Base-by-base conservation (phyloP, 139 green algal species). In the Trebouxia sp. region DNA sequence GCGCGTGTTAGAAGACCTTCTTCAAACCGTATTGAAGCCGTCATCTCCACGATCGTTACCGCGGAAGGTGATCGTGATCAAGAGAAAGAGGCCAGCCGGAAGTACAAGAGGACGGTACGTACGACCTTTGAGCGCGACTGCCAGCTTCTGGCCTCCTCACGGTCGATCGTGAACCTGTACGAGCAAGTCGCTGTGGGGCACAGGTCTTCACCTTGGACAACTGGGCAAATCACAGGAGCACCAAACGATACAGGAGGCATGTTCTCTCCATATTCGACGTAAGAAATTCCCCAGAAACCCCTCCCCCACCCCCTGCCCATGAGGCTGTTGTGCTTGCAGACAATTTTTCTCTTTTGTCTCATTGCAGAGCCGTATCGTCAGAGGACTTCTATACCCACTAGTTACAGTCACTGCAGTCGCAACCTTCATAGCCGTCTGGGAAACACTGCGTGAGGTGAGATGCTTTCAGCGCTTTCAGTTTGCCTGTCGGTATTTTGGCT, bases 311-410 rank as follows among this genome's bases (percentile, higher is more conserved):
- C n/a, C n/a, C n/a, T n/a, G n/a, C n/a, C n/a, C 50, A 28, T 58
- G 50, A 22, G 20, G 22, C 20, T 22, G 1, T 58, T 58, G 20
- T 58, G 50, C 20, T 17, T 58, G 20, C 26, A 22, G 20, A 17
- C 22, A 58, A 22, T 17, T 58, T 17, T 22, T 28, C 20, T 58
- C 20, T 22, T 58, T 17, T 22, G 26, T 22, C 22, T 28, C 20
- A 17, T 28, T 76, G 67, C 67, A 76, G 67, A 76, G 67, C 26
- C 39, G 67, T 10, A 55, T 76, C 6, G 39, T 76, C 22, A 17
- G 20, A 39, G 42, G 67, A 11, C 37, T 76, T 10, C 39, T 50
- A 37, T 32, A 15, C 11, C 67, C 67, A 24, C 7, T 76, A 9
- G 6, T 37, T 6, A 37, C 39, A 55, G 39, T 55, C 6, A 50